phyloP scores from a whole-genome alignment of 1,284 basidiomycete genomes.

The Pascua sp. region DNA sequence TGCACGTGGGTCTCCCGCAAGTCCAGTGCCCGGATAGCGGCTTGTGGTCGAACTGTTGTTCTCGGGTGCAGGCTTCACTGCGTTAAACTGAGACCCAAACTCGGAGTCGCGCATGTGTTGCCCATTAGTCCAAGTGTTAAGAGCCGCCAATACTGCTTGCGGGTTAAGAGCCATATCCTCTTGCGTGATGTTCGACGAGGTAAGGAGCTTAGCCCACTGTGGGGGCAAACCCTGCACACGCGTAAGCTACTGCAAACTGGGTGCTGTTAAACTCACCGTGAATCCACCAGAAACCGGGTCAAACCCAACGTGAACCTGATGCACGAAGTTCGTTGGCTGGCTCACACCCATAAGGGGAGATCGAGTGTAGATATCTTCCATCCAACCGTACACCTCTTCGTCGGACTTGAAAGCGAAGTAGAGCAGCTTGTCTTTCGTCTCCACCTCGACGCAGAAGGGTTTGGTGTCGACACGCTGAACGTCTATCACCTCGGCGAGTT shows the following conservation, averaged over 20 bases:
- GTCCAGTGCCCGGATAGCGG: slow-evolving; percentile 76
- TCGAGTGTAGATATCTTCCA: slow-evolving; percentile 88
- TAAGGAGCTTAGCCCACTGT: slow-evolving; percentile 93
- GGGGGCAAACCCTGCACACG: slow-evolving; percentile 78
- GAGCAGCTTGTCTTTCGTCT: slow-evolving; percentile 68
- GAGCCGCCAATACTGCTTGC: slow-evolving; percentile 92
- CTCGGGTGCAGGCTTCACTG: slow-evolving; percentile 52
- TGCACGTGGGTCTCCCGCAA: slow-evolving; percentile 57
- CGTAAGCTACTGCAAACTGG: background rate
- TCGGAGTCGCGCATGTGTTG: slow-evolving; percentile 62
- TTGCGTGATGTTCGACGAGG: slow-evolving; percentile 92
- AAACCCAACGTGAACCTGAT: slow-evolving; percentile 97
- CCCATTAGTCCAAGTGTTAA: slow-evolving; percentile 42
- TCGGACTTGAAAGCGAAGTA: slow-evolving; percentile 70
- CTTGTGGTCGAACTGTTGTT: slow-evolving; percentile 54
- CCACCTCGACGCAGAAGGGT: slow-evolving; percentile 82
- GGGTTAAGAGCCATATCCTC: slow-evolving; percentile 97
- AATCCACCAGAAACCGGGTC: slow-evolving; percentile 91
- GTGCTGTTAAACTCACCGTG: slow-evolving; percentile 60
- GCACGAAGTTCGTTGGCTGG: slow-evolving; percentile 94
- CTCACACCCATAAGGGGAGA: slow-evolving; percentile 90
- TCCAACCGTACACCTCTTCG: slow-evolving; percentile 95
- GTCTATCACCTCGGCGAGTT: slow-evolving; percentile 72
- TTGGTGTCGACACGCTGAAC: slow-evolving; percentile 89
- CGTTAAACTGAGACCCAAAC: slow-evolving; percentile 8